These are phyloP conservation scores for Puccinia polysora DNA, from an alignment of 1,284 basidiomycete genomes.

Conservation along the genomic window DNA sequence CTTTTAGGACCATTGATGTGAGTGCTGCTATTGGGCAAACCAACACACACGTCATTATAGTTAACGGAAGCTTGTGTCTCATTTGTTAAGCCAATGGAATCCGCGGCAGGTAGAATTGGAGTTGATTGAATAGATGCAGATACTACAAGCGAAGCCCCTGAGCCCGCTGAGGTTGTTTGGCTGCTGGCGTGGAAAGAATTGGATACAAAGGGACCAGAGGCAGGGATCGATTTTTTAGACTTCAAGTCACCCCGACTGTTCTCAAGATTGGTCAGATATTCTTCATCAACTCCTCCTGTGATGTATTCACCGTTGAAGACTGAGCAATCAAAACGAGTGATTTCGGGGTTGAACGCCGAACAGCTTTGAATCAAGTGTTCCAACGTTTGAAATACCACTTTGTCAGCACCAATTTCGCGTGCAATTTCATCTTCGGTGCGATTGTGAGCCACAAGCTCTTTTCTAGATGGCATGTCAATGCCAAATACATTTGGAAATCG, in stretches of 20 bases:
- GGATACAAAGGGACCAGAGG: not conserved
- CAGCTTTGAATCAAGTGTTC: conserved; percentile 84
- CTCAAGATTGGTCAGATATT: conserved; percentile 74
- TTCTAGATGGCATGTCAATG: conserved; percentile 96
- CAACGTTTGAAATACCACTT: conserved; percentile 96
- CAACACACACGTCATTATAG: conserved; percentile 24
- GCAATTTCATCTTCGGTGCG: conserved; percentile 74
- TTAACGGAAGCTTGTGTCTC: conserved; percentile 4
- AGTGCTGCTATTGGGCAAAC: conserved; percentile 26
- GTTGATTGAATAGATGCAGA: conserved; percentile 19
- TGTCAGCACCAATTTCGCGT: conserved; percentile 82
- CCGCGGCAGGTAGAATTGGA: conserved; percentile 9
- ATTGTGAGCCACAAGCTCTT: conserved; percentile 85
- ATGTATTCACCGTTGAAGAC: conserved; percentile 97
- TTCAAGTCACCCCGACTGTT: conserved; percentile 69
- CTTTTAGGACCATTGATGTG: conserved; percentile 13
- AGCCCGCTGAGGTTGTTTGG: not conserved
- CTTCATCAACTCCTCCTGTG: conserved; percentile 87
- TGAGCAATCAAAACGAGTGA: conserved; percentile 86
- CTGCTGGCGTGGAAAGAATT: not conserved
- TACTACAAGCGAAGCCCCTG: not conserved
- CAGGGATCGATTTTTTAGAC: conserved; percentile 10
- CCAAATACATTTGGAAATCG: conserved; percentile 94
- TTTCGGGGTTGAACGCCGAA: conserved; percentile 73
- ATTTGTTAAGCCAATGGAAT: conserved; percentile 32